Conservation (phyloP, 2,329 filamentous ascomycete genomes). For the Cladosporium sphaerospermum region DNA sequence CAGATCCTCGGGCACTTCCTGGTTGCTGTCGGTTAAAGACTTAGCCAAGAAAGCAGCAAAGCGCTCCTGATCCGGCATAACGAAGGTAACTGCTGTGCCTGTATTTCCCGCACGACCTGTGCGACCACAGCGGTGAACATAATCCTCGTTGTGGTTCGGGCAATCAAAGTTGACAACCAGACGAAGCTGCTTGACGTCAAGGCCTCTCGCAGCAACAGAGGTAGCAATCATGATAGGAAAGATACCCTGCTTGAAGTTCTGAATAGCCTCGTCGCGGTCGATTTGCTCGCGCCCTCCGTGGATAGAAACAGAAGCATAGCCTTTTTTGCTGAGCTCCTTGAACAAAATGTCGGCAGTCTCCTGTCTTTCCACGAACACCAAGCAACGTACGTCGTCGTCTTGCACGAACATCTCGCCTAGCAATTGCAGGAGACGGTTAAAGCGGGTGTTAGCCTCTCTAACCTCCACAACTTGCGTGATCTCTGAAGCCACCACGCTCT, state of each 20-base stretch:
- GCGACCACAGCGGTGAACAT: conserved; percentile 88
- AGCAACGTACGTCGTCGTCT: conserved; percentile 81
- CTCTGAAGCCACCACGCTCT: conserved; percentile 60
- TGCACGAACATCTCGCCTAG: conserved; percentile 79
- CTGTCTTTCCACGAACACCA: conserved; percentile 52
- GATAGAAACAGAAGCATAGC: conserved; percentile 87
- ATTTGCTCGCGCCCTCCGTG: conserved; percentile 92
- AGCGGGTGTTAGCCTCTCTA: conserved; percentile 74
- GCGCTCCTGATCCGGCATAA: conserved; percentile 86
- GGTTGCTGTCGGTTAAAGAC: conserved; percentile 85
- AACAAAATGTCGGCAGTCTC: conserved; percentile 40
- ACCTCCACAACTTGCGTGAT: conserved; percentile 93
- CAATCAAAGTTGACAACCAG: conserved; percentile 94
- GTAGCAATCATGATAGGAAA: conserved; percentile 89
- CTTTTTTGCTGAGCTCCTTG: conserved; percentile 72
- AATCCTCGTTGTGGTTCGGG: conserved; percentile 91
- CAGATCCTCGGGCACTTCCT: conserved; percentile 67
- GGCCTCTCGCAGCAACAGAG: conserved; percentile 85
- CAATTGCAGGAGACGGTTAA: conserved; percentile 74
- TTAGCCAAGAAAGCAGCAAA: conserved; percentile 84
- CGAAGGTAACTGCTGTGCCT: conserved; percentile 88
- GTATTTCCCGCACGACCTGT: conserved; percentile 92
- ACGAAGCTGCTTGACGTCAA: conserved; percentile 94
- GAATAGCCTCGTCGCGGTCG: conserved; percentile 85
- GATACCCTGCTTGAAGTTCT: conserved; percentile 87